Evolutionary conservation across 2,329 filamentous ascomycete species (phyloP).

Genomic region (Xylaria polymorpha): DNA sequence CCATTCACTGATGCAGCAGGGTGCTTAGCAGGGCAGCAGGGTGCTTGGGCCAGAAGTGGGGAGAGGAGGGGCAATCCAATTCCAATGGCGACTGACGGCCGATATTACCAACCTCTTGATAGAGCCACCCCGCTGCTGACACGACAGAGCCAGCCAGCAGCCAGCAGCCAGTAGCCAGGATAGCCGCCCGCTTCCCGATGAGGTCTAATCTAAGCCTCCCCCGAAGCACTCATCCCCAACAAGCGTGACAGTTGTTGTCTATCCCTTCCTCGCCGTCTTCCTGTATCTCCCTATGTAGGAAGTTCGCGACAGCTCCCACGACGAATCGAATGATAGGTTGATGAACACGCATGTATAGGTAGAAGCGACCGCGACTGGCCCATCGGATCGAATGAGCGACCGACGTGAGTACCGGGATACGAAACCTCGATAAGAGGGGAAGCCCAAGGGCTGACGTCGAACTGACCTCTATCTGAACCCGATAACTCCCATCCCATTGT

Average conservation of each 20-base stretch:
- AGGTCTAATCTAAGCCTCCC: slow-evolving; percentile 36
- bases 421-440: slow-evolving; percentile 39
- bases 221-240: slow-evolving; percentile 35
- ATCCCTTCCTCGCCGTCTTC: slow-evolving; percentile 17
- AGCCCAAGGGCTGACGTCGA: slow-evolving; percentile 38
- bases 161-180: slow-evolving; percentile 10
- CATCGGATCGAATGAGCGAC: slow-evolving; percentile 33
- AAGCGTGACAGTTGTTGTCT: slow-evolving; percentile 32
- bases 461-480: slow-evolving; percentile 36
- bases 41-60: slow-evolving; percentile 5
- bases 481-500: slow-evolving; percentile 27
- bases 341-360: slow-evolving; percentile 14
- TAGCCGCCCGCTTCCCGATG: slow-evolving; percentile 34
- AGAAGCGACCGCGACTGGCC: slow-evolving; percentile 30
- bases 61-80: neutral
- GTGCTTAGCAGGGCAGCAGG: neutral
- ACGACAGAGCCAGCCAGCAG: slow-evolving; percentile 11
- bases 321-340: neutral
- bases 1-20: slow-evolving; percentile 14
- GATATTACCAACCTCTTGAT: slow-evolving; percentile 10
- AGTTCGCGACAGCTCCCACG: neutral
- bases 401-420: slow-evolving; percentile 34
- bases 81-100: slow-evolving; percentile 1
- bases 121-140: slow-evolving; percentile 34
- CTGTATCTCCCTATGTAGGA: neutral